Evolutionary conservation across 1,284 basidiomycete genomes (phyloP).

Genomic region (Trichosporon asahii): DNA sequence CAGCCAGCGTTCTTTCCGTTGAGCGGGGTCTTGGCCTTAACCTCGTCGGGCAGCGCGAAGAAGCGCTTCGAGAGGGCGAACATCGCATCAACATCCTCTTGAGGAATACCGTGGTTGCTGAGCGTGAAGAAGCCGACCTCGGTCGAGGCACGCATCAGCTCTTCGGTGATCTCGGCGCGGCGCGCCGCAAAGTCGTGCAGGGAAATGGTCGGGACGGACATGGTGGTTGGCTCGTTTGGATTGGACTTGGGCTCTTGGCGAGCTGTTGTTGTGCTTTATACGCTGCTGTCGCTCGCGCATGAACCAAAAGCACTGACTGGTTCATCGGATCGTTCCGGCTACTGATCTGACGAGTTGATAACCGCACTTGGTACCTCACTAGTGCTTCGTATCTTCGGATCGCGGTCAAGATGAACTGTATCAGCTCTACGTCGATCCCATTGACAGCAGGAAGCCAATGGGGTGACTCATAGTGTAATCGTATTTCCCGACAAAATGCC

Average conservation of each 20-base stretch:
- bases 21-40: slow-evolving; percentile 21
- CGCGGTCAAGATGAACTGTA: not conserved
- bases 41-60: slow-evolving; percentile 19
- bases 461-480: not conserved
- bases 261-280: not conserved
- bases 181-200: slow-evolving; percentile 37
- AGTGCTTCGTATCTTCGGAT: not conserved
- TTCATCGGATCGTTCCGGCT: not conserved
- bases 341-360: not conserved
- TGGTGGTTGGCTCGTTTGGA: not conserved
- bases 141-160: slow-evolving; percentile 35
- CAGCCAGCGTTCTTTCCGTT: slow-evolving; percentile 25
- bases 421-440: not conserved
- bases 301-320: not conserved
- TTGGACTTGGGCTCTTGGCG: not conserved
- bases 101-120: slow-evolving; percentile 21
- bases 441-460: not conserved
- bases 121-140: slow-evolving; percentile 36
- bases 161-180: slow-evolving; percentile 29
- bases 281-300: not conserved
- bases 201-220: slow-evolving; percentile 34
- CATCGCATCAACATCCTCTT: slow-evolving; percentile 18
- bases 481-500: not conserved
- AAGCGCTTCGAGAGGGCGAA: slow-evolving; percentile 19
- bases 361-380: not conserved